Evolutionary conservation across 2,329 filamentous ascomycete genomes (phyloP).

Genomic region (Monilinia laxa): DNA sequence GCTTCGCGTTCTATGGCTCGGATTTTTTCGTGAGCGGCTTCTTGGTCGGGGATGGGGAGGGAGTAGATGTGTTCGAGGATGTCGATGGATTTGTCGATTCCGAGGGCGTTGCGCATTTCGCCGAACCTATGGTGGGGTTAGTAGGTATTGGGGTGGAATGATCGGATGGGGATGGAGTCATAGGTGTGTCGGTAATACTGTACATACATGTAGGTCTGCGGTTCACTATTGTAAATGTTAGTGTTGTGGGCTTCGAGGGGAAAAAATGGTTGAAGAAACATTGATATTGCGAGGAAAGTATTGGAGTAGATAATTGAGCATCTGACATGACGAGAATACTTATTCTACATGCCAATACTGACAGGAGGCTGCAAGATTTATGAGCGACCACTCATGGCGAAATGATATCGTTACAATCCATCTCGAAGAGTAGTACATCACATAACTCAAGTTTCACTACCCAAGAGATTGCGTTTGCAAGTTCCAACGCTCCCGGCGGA

Average conservation of each 20-base stretch:
- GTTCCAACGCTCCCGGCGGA: background rate
- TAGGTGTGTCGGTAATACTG: background rate
- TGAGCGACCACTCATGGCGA: background rate
- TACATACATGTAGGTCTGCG: constrained; percentile 24
- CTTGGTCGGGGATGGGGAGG: constrained; percentile 62
- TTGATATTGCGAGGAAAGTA: background rate
- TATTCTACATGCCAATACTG: background rate
- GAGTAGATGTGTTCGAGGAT: constrained; percentile 86
- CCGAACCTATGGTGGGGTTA: constrained; percentile 78
- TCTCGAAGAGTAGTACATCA: background rate
- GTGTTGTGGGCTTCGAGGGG: background rate
- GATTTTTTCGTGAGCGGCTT: constrained; percentile 69
- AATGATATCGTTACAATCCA: background rate
- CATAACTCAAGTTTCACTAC: background rate
- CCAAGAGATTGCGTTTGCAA: background rate
- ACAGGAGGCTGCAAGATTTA: background rate
- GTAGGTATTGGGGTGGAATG: background rate
- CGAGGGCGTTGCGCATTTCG: constrained; percentile 76
- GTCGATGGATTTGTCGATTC: constrained; percentile 70
- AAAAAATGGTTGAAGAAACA: background rate
- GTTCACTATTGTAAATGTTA: constrained; percentile 13
- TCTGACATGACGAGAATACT: background rate
- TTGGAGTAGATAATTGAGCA: background rate
- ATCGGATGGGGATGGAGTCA: background rate
- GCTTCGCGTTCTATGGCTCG: constrained; percentile 75